Conservation (phyloP, 2,329 filamentous ascomycete genomes). For the Cordyceps cicadae region DNA sequence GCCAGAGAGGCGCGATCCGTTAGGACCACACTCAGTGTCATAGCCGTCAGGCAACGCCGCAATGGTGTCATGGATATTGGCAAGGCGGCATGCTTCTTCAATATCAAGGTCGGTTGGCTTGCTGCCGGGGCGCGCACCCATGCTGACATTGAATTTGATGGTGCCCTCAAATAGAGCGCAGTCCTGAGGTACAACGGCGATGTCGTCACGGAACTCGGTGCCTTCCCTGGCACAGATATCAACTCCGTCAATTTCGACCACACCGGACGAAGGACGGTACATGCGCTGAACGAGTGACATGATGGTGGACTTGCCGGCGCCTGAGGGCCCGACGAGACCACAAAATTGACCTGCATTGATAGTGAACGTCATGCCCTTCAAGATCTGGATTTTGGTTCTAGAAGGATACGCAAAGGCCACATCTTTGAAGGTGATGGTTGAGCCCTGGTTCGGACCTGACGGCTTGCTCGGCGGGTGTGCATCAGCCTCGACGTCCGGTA, state of each 20-base stretch:
- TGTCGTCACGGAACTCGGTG: constrained; percentile 40
- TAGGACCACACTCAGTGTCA: constrained; percentile 59
- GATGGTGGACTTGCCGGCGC: constrained; percentile 60
- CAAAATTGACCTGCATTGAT: constrained; percentile 53
- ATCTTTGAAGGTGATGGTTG: constrained; percentile 46
- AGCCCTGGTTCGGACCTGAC: constrained; percentile 24
- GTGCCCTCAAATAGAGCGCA: constrained; percentile 50
- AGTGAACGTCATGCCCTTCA: constrained; percentile 47
- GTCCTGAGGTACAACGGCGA: constrained; percentile 51
- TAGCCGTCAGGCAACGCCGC: constrained; percentile 55
- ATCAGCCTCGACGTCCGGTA: constrained; percentile 32
- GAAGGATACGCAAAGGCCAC: constrained; percentile 60
- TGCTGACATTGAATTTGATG: constrained; percentile 46
- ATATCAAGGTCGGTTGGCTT: constrained; percentile 53
- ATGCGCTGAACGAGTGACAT: constrained; percentile 47
- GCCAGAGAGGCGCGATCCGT: constrained; percentile 65
- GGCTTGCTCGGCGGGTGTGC: constrained; percentile 21
- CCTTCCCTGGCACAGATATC: constrained; percentile 36
- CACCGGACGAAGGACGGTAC: constrained; percentile 35
- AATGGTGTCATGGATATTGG: constrained; percentile 65
- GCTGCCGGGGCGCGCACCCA: constrained; percentile 46
- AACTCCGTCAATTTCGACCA: constrained; percentile 35
- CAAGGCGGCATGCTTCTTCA: constrained; percentile 56
- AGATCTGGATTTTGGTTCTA: constrained; percentile 47
- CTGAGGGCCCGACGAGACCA: constrained; percentile 57